A percentile compares a stretch with the other conserved stretches of the same genome.
phyloP scores from a whole-genome alignment of 1,284 basidiomycete genomes.

The Ustilago curta region DNA sequence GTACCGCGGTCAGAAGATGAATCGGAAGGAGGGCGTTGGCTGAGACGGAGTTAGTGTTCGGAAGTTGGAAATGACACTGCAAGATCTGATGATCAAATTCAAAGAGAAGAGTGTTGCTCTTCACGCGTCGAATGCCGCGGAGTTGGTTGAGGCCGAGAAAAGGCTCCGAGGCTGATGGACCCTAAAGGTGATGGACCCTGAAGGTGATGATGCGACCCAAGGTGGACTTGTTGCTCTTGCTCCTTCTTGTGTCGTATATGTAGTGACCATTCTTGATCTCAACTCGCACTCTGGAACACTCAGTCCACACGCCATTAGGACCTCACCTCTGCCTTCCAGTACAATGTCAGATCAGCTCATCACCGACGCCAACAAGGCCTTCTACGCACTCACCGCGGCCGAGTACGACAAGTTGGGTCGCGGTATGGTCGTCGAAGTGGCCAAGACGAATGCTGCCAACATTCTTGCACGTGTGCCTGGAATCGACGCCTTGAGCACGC shows the following conservation, averaged over 20 bases:
- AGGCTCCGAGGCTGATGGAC: slow-evolving; percentile 22
- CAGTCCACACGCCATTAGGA: too few relatives aligned
- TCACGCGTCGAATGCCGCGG: slow-evolving; percentile 18
- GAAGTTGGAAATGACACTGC: neutral
- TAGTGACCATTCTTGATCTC: neutral
- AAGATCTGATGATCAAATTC: neutral
- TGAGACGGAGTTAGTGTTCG: neutral
- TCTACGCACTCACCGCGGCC: slow-evolving; percentile 45
- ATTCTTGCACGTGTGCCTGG: slow-evolving; percentile 38
- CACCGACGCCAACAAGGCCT: slow-evolving; percentile 45
- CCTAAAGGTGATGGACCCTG: slow-evolving; percentile 18
- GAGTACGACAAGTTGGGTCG: slow-evolving; percentile 45
- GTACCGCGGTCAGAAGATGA: too few relatives aligned
- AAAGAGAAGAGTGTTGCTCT: slow-evolving; percentile 25
- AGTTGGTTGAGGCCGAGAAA: slow-evolving; percentile 7
- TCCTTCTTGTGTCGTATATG: neutral
- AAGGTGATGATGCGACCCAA: neutral
- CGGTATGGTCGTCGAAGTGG: slow-evolving; percentile 34
- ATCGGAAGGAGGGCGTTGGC: neutral
- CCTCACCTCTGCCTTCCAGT: neutral
- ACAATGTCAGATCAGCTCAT: slow-evolving; percentile 31
- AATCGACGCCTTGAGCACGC: slow-evolving; percentile 9
- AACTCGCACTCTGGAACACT: neutral
- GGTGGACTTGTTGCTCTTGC: neutral
- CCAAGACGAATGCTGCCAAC: slow-evolving; percentile 39